Percentiles rank a stretch among this genome's conserved stretches.
These are phyloP conservation scores for Geosmithia flava DNA, from an alignment of 2,329 filamentous ascomycete genomes.

Conservation along the genomic window DNA sequence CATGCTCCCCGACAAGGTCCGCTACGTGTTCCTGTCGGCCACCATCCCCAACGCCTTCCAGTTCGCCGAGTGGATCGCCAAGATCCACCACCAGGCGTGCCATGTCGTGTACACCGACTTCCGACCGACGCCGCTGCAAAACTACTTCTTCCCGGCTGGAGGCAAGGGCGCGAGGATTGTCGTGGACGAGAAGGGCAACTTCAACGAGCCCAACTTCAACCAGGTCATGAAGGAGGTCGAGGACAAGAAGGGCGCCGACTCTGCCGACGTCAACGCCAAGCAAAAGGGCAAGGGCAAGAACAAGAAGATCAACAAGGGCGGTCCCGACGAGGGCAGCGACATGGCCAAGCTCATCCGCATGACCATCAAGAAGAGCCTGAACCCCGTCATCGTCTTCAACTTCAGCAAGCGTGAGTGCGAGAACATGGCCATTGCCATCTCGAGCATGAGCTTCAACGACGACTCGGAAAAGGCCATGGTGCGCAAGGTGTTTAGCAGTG, in stretches of 20 bases:
- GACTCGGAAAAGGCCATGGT: conserved; percentile 94
- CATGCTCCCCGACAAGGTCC: conserved; percentile 91
- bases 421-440: conserved; percentile 77
- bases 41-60: conserved; percentile 99
- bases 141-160: conserved; percentile 93
- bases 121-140: conserved; percentile 87
- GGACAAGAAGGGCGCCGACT: conserved; percentile 75
- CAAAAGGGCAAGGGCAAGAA: conserved; percentile 81
- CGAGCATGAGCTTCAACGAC: conserved; percentile 83
- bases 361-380: conserved; percentile 96
- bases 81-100: conserved; percentile 93
- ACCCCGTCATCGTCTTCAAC: conserved; percentile 98
- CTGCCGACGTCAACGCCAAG: conserved; percentile 66
- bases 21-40: conserved; percentile 95
- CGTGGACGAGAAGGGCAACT: conserved; percentile 92
- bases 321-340: conserved; percentile 62
- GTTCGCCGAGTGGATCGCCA: conserved; percentile 98
- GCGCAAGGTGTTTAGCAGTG: conserved; percentile 82
- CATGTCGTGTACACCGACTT: conserved; percentile 99
- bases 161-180: conserved; percentile 88
- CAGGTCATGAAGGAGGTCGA: conserved; percentile 87
- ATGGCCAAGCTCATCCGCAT: conserved; percentile 98
- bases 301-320: conserved; percentile 84
- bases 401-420: conserved; percentile 98
- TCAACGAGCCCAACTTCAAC: conserved; percentile 95